Percentiles rank a stretch among this genome's conserved stretches.
phyloP scores from a whole-genome alignment of 1,284 basidiomycete species.

The Irpex sp. region DNA sequence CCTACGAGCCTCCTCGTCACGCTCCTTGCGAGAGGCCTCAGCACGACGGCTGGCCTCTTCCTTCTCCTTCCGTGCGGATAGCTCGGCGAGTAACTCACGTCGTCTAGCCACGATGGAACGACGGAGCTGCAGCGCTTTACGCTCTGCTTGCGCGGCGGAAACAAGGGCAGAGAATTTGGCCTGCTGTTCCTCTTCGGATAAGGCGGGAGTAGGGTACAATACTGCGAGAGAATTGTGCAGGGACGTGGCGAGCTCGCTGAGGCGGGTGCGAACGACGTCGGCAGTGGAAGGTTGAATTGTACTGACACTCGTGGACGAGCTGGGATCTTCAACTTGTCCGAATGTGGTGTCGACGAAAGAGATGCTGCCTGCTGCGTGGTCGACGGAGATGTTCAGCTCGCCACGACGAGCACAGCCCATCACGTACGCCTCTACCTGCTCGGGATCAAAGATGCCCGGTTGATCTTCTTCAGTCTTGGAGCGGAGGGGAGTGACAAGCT shows the following conservation, averaged over 20 bases:
- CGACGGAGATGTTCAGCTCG: slow-evolving; percentile 85
- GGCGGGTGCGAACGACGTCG: slow-evolving; percentile 71
- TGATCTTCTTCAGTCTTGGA: slow-evolving; percentile 44
- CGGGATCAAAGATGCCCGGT: slow-evolving; percentile 56
- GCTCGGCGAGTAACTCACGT: slow-evolving; percentile 85
- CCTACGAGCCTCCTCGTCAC: slow-evolving; percentile 69
- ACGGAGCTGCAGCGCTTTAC: slow-evolving; percentile 73
- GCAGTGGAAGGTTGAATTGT: slow-evolving; percentile 67
- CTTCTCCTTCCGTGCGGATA: slow-evolving; percentile 84
- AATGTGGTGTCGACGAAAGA: slow-evolving; percentile 83
- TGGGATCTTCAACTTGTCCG: slow-evolving; percentile 43
- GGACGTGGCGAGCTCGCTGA: slow-evolving; percentile 71
- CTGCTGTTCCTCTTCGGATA: slow-evolving; percentile 49
- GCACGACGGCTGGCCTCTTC: slow-evolving; percentile 84
- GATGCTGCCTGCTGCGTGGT: slow-evolving; percentile 87
- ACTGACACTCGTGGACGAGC: slow-evolving; percentile 36
- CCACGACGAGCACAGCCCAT: slow-evolving; percentile 90
- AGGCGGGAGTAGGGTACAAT: slow-evolving; percentile 41
- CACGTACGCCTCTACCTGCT: slow-evolving; percentile 87
- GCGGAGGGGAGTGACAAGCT: slow-evolving; percentile 74
- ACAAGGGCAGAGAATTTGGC: slow-evolving; percentile 53
- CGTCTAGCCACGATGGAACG: slow-evolving; percentile 84
- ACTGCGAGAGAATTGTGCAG: slow-evolving; percentile 68
- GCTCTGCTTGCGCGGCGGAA: slow-evolving; percentile 62
- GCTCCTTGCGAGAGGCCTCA: slow-evolving; percentile 66